Percentiles rank a stretch among this genome's conserved stretches.
Conservation (phyloP, 768 basidiomycete genomes). For the Hygrocybe coccinea region DNA sequence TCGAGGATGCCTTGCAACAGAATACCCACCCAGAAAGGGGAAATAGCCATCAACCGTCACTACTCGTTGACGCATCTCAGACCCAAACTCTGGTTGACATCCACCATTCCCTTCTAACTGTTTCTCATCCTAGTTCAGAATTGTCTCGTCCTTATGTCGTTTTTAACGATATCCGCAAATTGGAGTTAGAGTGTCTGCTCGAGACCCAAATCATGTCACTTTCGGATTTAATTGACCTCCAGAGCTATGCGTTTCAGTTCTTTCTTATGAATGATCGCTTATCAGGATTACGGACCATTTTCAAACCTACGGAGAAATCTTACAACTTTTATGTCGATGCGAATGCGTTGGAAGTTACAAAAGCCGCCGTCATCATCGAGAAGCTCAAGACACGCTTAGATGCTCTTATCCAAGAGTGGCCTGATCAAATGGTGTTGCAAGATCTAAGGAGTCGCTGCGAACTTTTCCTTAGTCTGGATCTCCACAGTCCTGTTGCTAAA, state of each 20-base stretch:
- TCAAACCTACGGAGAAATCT: slow-evolving; percentile 18
- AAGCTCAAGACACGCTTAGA: slow-evolving; percentile 51
- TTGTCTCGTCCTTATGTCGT: slow-evolving; percentile 1
- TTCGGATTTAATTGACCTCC: slow-evolving; percentile 44
- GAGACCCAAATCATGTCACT: slow-evolving; percentile 26
- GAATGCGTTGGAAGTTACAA: slow-evolving; percentile 69
- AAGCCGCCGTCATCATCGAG: slow-evolving; percentile 48
- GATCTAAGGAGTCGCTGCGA: slow-evolving; percentile 73
- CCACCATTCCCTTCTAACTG: slow-evolving; percentile 33
- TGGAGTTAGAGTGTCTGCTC: slow-evolving; percentile 32
- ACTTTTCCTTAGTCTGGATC: slow-evolving; percentile 52
- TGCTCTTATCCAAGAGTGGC: slow-evolving; percentile 73
- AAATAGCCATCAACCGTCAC: slow-evolving; percentile 9
- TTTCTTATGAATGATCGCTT: slow-evolving; percentile 42
- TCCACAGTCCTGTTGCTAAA: slow-evolving; percentile 74
- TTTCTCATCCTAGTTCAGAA: neutral
- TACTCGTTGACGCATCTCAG: slow-evolving; percentile 32
- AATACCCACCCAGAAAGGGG: slow-evolving; percentile 12
- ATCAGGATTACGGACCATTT: slow-evolving; percentile 24
- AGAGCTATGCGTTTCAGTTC: slow-evolving; percentile 50
- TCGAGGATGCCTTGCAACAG: slow-evolving; percentile 53
- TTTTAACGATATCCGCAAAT: slow-evolving; percentile 34
- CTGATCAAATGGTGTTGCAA: slow-evolving; percentile 95
- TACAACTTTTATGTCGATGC: slow-evolving; percentile 79
- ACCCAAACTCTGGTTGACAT: slow-evolving; percentile 41